phyloP scores from a whole-genome alignment of 2,329 filamentous ascomycete species.

The Aspergillus texensis region DNA sequence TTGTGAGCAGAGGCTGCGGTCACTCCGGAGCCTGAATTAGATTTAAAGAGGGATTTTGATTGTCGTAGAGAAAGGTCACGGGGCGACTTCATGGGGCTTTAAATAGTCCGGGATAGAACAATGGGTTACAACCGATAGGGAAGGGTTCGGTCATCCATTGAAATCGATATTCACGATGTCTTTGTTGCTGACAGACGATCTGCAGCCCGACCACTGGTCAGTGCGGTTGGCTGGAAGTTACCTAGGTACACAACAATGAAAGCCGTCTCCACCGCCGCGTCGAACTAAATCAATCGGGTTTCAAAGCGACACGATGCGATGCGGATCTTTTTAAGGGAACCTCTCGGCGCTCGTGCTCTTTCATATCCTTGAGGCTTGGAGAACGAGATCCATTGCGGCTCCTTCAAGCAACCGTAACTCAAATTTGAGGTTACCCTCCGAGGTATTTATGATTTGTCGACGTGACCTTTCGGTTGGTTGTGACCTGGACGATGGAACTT shows the following conservation, averaged over 20 bases:
- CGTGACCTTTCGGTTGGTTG: neutral
- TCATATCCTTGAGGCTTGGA: neutral
- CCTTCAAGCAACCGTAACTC: neutral
- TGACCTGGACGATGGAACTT: no score
- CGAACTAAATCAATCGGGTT: neutral
- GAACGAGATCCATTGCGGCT: neutral
- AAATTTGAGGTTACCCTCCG: neutral
- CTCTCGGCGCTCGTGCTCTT: neutral
- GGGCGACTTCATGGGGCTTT: neutral
- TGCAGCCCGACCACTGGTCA: neutral
- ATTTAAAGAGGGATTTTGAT: neutral
- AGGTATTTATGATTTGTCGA: neutral
- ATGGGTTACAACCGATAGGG: neutral
- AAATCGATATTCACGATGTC: neutral
- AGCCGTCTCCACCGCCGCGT: neutral
- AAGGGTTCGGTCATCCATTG: neutral
- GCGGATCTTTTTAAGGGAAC: neutral
- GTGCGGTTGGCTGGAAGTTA: neutral
- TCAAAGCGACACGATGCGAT: neutral
- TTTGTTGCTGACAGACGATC: neutral
- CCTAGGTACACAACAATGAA: neutral
- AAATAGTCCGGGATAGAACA: neutral
- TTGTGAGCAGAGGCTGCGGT: neutral
- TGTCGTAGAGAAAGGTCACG: neutral
- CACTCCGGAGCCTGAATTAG: neutral